Percentiles rank a stretch among this genome's conserved stretches.
phyloP scores from a whole-genome alignment of 805 yeast genomes.

The Hanseniaspora opuntiae region DNA sequence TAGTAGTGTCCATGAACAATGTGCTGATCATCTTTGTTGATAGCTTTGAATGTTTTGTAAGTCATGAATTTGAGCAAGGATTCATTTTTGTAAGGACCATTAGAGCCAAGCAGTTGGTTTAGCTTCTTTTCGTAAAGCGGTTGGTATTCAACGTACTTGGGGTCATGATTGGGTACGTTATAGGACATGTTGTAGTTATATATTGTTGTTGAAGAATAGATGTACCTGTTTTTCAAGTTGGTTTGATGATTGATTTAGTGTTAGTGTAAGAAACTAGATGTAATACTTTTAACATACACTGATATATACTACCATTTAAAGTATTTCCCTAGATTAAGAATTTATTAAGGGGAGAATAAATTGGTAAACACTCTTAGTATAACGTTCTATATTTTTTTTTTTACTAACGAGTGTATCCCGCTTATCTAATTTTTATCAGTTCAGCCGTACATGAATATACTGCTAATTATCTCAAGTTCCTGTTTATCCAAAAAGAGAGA shows the following conservation, averaged over 20 bases:
- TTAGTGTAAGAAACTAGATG: background rate
- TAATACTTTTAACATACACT: no score
- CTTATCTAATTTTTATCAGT: no score
- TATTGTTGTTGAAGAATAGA: constrained; percentile 8
- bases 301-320: no score
- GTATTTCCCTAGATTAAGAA: no score
- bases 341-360: no score
- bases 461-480: no score
- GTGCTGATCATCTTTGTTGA: constrained; percentile 24
- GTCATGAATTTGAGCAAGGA: constrained; percentile 77
- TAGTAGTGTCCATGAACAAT: constrained; percentile 50
- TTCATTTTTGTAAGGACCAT: constrained; percentile 60
- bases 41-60: constrained; percentile 15
- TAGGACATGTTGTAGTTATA: constrained; percentile 20
- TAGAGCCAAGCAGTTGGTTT: constrained; percentile 54
- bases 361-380: no score
- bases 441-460: no score
- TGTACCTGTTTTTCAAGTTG: background rate
- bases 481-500: no score
- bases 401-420: no score
- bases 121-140: constrained; percentile 57
- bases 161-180: constrained; percentile 34
- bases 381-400: no score
- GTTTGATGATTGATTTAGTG: background rate
- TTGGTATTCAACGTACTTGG: constrained; percentile 66